Conservation (phyloP, 1,139 yeast species). For the Pichia sp. region DNA sequence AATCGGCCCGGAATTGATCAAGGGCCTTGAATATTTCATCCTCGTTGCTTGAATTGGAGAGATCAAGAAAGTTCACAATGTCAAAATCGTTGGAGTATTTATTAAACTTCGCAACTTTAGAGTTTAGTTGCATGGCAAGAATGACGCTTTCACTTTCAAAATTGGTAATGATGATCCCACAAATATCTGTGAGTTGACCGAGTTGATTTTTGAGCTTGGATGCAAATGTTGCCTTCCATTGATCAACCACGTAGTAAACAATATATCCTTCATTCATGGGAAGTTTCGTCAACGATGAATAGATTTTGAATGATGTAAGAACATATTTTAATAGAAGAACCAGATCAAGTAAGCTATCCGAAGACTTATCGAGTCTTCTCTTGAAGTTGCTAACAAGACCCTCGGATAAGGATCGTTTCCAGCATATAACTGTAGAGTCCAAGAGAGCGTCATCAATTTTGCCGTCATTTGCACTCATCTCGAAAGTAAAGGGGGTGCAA, state of each 20-base stretch:
- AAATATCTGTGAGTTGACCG: slow-evolving; percentile 16
- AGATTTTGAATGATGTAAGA: slow-evolving; percentile 24
- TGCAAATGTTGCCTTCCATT: slow-evolving; percentile 19
- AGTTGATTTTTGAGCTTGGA: slow-evolving; percentile 12
- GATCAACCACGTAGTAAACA: slow-evolving; percentile 13
- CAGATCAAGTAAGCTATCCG: slow-evolving; percentile 12
- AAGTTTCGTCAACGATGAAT: slow-evolving; percentile 23
- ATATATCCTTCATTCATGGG: slow-evolving; percentile 3
- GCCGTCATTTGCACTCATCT: slow-evolving; percentile 9
- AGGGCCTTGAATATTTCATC: slow-evolving; percentile 16
- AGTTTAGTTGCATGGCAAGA: slow-evolving; percentile 2
- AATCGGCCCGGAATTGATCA: slow-evolving; percentile 14
- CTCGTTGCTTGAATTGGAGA: slow-evolving; percentile 4
- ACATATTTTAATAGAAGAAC: slow-evolving; percentile 15
- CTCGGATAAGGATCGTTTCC: slow-evolving; percentile 16
- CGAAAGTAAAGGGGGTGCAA: slow-evolving; percentile 13
- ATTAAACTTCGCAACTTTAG: slow-evolving; percentile 16
- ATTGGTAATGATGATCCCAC: slow-evolving; percentile 12
- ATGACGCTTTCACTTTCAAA: slow-evolving; percentile 10
- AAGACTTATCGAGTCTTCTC: not conserved
- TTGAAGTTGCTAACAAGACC: slow-evolving; percentile 4
- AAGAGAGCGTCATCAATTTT: slow-evolving; percentile 7
- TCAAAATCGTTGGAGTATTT: slow-evolving; percentile 16
- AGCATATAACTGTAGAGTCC: slow-evolving; percentile 7
- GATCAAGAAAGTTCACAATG: slow-evolving; percentile 14